These are phyloP conservation scores for Mycena crocata DNA, from an alignment of 768 basidiomycete genomes.

Conservation along the genomic window DNA sequence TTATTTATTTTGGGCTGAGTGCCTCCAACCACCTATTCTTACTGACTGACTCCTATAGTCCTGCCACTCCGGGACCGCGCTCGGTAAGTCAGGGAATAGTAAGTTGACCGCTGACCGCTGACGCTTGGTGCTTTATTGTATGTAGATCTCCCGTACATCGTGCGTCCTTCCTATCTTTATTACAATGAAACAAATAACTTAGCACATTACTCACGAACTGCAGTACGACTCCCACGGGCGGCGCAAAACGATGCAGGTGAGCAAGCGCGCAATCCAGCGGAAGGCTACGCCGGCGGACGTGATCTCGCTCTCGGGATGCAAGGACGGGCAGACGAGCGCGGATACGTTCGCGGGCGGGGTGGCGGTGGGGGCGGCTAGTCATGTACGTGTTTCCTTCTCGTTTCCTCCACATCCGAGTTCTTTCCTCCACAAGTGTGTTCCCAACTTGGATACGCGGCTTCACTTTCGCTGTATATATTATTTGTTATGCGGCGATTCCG, in stretches of 20 bases:
- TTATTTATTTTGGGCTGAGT: too few species aligned
- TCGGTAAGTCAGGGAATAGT: conserved; percentile 60
- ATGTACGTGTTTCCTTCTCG: conserved; percentile 58
- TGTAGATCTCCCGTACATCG: conserved; percentile 62
- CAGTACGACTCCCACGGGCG: conserved; percentile 73
- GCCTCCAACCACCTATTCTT: background rate
- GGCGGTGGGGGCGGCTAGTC: conserved; percentile 84
- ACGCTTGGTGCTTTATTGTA: too few species aligned
- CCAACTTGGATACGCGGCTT: too few species aligned
- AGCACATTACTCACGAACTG: too few species aligned
- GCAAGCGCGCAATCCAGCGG: conserved; percentile 41
- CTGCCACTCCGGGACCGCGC: conserved; percentile 66
- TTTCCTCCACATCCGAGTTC: background rate
- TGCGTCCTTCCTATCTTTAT: conserved; percentile 38
- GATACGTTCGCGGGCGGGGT: conserved; percentile 73
- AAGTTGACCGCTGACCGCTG: too few species aligned
- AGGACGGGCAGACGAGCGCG: conserved; percentile 78
- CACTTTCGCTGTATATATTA: background rate
- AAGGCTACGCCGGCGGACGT: conserved; percentile 81
- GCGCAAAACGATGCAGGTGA: conserved; percentile 58
- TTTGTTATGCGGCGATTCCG: too few species aligned
- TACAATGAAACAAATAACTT: too few species aligned
- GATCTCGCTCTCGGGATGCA: conserved; percentile 81
- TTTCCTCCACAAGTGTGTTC: too few species aligned
- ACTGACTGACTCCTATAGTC: conserved; percentile 44